A percentile compares a stretch with the other conserved stretches of the same genome.
phyloP scores from a whole-genome alignment of 78 protist species.

The Creolimax fragrantissima region DNA sequence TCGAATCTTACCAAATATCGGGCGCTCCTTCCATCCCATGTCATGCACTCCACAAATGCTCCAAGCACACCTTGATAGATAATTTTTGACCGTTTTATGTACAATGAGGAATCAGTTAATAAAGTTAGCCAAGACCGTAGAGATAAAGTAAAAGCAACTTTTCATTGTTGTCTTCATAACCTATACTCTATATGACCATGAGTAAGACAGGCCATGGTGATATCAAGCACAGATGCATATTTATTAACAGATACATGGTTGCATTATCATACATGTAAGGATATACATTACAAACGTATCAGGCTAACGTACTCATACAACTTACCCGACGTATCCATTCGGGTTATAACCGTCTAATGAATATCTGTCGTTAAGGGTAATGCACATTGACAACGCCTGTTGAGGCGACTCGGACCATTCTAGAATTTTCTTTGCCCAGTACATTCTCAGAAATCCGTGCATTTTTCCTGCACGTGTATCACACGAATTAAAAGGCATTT shows the following conservation, averaged over 20 bases:
- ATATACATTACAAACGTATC: too few species aligned
- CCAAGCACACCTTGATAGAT: conserved; percentile 22
- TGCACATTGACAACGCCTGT: conserved; percentile 31
- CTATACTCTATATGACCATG: too few species aligned
- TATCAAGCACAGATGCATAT: too few species aligned
- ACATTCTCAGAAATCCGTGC: conserved; percentile 29
- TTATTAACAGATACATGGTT: too few species aligned
- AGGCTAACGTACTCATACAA: too few species aligned
- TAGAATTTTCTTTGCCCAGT: conserved; percentile 67
- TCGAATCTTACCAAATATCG: conserved; percentile 52
- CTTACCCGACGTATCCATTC: conserved; percentile 58
- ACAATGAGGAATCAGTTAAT: too few species aligned
- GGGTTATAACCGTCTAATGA: conserved; percentile 57
- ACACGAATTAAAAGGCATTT: background rate
- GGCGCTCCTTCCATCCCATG: conserved; percentile 48
- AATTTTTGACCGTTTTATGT: too few species aligned
- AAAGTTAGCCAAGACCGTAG: too few species aligned
- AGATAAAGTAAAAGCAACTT: too few species aligned
- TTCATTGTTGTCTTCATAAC: too few species aligned
- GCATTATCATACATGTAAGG: too few species aligned
- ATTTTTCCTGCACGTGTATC: background rate
- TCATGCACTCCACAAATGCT: conserved; percentile 38
- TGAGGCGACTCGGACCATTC: conserved; percentile 52
- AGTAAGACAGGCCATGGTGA: too few species aligned
- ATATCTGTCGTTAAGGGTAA: conserved; percentile 36